Conservation (phyloP, 139 green algal genomes). For the Chlamydomonas incerta region DNA sequence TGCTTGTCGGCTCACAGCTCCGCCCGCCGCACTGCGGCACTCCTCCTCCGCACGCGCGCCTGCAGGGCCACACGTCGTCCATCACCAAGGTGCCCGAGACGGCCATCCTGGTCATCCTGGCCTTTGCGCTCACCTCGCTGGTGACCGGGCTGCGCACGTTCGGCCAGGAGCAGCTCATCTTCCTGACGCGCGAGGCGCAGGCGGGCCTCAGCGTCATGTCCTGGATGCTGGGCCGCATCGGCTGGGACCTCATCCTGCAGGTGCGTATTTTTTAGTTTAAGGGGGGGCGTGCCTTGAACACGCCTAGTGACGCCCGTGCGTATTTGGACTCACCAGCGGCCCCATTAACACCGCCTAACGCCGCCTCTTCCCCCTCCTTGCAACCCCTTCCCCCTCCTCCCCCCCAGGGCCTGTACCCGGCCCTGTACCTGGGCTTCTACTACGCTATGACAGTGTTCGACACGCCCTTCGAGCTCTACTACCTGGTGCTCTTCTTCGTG, state of each 20-base stretch:
- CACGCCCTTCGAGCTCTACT: slow-evolving; percentile 39
- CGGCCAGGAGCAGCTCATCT: slow-evolving; percentile 30
- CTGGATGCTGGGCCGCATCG: slow-evolving; percentile 32
- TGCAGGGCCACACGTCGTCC: slow-evolving; percentile 12
- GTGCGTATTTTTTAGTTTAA: too few species aligned
- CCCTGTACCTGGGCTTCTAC: slow-evolving; percentile 41
- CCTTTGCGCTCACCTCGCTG: slow-evolving; percentile 16
- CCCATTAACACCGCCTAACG: too few species aligned
- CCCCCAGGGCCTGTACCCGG: slow-evolving; percentile 12
- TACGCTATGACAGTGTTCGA: slow-evolving; percentile 42
- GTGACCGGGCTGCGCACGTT: slow-evolving; percentile 45
- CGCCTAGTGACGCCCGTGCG: too few species aligned
- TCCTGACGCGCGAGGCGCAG: slow-evolving; percentile 31
- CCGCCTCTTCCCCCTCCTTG: too few species aligned
- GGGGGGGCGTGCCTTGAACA: too few species aligned
- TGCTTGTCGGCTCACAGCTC: too few species aligned
- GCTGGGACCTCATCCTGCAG: slow-evolving; percentile 39
- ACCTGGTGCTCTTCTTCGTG: slow-evolving; percentile 35
- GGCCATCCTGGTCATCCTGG: slow-evolving; percentile 4
- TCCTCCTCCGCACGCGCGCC: too few species aligned
- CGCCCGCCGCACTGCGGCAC: too few species aligned
- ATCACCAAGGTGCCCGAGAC: slow-evolving; percentile 11
- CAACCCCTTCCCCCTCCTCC: background rate
- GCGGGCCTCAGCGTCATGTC: slow-evolving; percentile 12
- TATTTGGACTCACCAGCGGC: too few species aligned